These are phyloP conservation scores for Sistotremastrum niveocremeum DNA, from an alignment of 768 basidiomycete genomes.

Conservation along the genomic window DNA sequence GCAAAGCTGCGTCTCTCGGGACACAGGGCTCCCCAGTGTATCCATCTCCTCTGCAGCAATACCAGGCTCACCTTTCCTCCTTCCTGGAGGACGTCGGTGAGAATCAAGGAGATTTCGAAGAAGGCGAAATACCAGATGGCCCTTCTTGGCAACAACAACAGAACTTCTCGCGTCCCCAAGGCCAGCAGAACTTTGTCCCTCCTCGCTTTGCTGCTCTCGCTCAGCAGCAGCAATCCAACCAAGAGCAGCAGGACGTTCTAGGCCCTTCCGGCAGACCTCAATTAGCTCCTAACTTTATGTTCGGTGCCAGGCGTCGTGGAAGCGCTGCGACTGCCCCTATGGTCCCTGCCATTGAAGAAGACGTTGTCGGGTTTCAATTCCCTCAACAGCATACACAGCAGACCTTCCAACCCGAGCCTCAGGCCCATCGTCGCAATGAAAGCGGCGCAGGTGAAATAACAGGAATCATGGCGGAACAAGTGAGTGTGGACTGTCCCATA, in stretches of 20 bases:
- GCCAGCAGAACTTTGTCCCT: conserved; percentile 75
- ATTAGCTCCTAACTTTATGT: conserved; percentile 85
- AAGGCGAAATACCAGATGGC: conserved; percentile 49
- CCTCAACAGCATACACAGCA: conserved; percentile 48
- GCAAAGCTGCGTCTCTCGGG: conserved; percentile 71
- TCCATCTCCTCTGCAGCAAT: conserved; percentile 36
- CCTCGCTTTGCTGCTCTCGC: conserved; percentile 79
- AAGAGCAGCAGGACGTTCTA: conserved; percentile 39
- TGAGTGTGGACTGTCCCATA: conserved; percentile 17
- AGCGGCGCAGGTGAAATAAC: conserved; percentile 53
- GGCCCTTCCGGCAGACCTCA: conserved; percentile 77
- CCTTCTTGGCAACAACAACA: conserved; percentile 24
- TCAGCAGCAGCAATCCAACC: conserved; percentile 38
- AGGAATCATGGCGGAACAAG: conserved; percentile 94
- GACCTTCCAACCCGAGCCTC: conserved; percentile 17
- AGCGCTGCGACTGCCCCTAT: conserved; percentile 40
- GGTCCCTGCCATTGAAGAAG: conserved; percentile 68
- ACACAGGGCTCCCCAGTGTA: conserved; percentile 16
- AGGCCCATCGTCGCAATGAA: conserved; percentile 42
- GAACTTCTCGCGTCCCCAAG: conserved; percentile 36
- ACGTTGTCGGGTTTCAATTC: conserved; percentile 72
- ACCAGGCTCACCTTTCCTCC: conserved; percentile 65
- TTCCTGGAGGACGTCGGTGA: conserved; percentile 80
- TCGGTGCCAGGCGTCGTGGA: conserved; percentile 46
- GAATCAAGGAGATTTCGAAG: conserved; percentile 40